Percentiles rank a stretch among this genome's conserved stretches.
Evolutionary conservation across 2,329 filamentous ascomycete genomes (phyloP).

Genomic region (Metarhizium rileyi): DNA sequence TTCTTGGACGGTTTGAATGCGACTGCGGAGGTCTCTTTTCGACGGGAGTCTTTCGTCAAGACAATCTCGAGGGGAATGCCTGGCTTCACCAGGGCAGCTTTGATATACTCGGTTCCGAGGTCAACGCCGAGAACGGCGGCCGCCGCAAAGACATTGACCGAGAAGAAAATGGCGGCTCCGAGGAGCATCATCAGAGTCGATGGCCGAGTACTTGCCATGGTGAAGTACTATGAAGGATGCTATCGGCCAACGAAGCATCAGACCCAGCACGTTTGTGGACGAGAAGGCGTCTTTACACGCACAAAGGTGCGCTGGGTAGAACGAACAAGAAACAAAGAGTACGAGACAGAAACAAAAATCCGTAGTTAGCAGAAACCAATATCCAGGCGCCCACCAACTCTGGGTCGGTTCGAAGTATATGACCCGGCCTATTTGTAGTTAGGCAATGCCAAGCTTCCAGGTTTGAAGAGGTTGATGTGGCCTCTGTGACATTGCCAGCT

Average conservation of each 20-base stretch:
- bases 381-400: neutral
- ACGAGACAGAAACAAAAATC: slow-evolving; percentile 7
- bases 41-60: slow-evolving; percentile 91
- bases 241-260: slow-evolving; percentile 4
- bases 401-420: neutral
- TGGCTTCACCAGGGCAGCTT: slow-evolving; percentile 90
- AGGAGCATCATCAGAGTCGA: slow-evolving; percentile 30
- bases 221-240: slow-evolving; percentile 11
- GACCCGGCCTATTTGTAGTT: too few relatives aligned
- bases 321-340: neutral
- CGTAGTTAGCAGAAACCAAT: neutral
- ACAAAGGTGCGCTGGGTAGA: neutral
- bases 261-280: too few relatives aligned
- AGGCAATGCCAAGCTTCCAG: neutral
- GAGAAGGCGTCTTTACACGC: neutral
- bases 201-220: slow-evolving; percentile 24
- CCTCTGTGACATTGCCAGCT: slow-evolving; percentile 18
- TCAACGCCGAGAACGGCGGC: slow-evolving; percentile 85
- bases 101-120: slow-evolving; percentile 93
- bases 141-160: slow-evolving; percentile 39
- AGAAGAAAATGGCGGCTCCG: slow-evolving; percentile 26
- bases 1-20: slow-evolving; percentile 81
- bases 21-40: slow-evolving; percentile 86
- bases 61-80: slow-evolving; percentile 97
- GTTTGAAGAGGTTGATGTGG: slow-evolving; percentile 24